These are phyloP conservation scores for Climacium dendroides DNA, from an alignment of 225 moss, liverwort and hornwort species.

Conservation along the genomic window DNA sequence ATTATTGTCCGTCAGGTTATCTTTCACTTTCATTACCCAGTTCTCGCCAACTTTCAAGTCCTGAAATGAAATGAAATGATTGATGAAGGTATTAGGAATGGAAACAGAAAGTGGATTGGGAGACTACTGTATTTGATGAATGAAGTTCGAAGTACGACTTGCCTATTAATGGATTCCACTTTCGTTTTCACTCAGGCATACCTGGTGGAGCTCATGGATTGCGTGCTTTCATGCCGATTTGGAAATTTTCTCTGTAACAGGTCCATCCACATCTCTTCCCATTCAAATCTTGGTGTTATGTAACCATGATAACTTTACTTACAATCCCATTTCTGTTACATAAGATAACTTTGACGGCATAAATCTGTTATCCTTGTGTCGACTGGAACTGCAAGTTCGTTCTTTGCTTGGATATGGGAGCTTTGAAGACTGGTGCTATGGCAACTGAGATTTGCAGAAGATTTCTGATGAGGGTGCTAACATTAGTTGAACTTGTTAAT, in stretches of 20 bases:
- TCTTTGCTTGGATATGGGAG: not conserved
- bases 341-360: not conserved
- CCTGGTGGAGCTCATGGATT: slow-evolving; percentile 86
- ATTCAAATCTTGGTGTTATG: not conserved
- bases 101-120: not conserved
- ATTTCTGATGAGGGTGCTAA: not conserved
- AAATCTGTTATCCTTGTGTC: not conserved
- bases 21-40: not conserved
- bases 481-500: not conserved
- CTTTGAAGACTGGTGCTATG: not conserved
- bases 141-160: not conserved
- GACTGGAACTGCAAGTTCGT: not conserved
- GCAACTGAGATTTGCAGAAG: not conserved
- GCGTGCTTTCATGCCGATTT: slow-evolving; percentile 80
- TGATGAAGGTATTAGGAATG: not conserved
- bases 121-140: not conserved
- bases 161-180: not conserved
- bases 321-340: not conserved
- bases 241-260: slow-evolving; percentile 96
- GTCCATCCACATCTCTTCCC: slow-evolving; percentile 8
- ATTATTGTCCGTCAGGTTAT: not conserved
- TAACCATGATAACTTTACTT: not conserved
- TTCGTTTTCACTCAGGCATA: slow-evolving; percentile 38
- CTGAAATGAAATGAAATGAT: not conserved
- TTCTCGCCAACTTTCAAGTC: not conserved